These are phyloP conservation scores for Penicillium sp. DNA, from an alignment of 2,329 filamentous ascomycete genomes.

Conservation along the genomic window DNA sequence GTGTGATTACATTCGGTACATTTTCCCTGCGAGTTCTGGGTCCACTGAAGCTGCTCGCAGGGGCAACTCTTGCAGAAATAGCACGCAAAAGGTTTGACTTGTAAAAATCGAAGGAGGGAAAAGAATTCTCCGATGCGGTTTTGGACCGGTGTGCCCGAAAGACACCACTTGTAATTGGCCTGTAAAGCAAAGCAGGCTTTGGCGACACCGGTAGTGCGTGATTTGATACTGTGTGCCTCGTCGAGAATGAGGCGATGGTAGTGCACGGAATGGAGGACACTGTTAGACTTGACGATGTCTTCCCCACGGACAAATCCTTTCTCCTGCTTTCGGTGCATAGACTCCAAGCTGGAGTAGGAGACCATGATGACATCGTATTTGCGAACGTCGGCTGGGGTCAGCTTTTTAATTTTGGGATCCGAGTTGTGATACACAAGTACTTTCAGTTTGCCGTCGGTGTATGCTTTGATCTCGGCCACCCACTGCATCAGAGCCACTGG, in stretches of 20 bases:
- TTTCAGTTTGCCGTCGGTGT: conserved; percentile 87
- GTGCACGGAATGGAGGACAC: conserved; percentile 77
- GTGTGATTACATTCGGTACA: conserved; percentile 70
- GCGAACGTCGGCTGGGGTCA: conserved; percentile 73
- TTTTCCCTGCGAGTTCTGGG: conserved; percentile 68
- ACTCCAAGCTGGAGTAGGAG: conserved; percentile 81
- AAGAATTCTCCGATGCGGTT: conserved; percentile 98
- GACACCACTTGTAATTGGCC: conserved; percentile 88
- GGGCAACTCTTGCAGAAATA: conserved; percentile 90
- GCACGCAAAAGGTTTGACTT: conserved; percentile 83
- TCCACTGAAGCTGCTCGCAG: conserved; percentile 84
- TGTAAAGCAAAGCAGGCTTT: conserved; percentile 93
- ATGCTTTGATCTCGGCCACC: conserved; percentile 74
- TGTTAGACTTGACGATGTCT: conserved; percentile 76
- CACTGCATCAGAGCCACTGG: conserved; percentile 96
- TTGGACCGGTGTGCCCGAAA: conserved; percentile 92
- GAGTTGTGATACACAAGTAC: conserved; percentile 90
- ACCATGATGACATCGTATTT: conserved; percentile 94
- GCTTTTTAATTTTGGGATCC: conserved; percentile 77
- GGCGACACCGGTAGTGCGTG: conserved; percentile 83
- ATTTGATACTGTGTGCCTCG: conserved; percentile 92
- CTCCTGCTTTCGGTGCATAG: conserved; percentile 86
- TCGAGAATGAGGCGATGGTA: conserved; percentile 94
- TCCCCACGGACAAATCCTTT: conserved; percentile 85
- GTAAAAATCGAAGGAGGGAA: conserved; percentile 87